A percentile compares a stretch with the other conserved stretches of the same genome.
phyloP scores from a whole-genome alignment of 2,329 filamentous ascomycete species.

The Graphilbum ipis-grandicollis region DNA sequence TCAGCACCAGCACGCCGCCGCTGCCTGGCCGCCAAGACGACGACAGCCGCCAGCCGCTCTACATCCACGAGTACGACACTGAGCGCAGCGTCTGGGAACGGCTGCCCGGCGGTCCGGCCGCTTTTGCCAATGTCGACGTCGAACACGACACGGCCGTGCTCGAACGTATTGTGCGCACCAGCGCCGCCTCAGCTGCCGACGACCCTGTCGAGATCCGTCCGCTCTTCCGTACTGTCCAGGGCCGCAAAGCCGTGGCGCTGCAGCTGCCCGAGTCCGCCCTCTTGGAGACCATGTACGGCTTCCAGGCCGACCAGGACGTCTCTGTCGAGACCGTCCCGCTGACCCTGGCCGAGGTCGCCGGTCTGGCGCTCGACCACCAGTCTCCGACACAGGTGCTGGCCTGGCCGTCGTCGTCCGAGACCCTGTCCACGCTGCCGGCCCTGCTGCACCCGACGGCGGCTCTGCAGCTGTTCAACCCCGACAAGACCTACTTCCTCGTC shows the following conservation, averaged over 20 bases:
- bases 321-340: background rate
- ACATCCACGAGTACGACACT: background rate
- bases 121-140: constrained; percentile 8
- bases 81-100: background rate
- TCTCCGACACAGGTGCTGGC: constrained; percentile 5
- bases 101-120: background rate
- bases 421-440: constrained; percentile 19
- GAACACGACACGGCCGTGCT: constrained; percentile 6
- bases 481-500: constrained; percentile 16
- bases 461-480: constrained; percentile 20
- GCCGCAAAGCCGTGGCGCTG: background rate
- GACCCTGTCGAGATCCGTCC: background rate
- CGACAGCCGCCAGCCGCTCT: background rate
- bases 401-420: constrained; percentile 22
- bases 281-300: no score
- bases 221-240: background rate
- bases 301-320: no score
- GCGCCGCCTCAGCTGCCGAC: background rate
- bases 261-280: background rate
- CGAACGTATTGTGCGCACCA: constrained; percentile 10
- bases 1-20: background rate
- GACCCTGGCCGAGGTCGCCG: background rate
- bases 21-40: background rate
- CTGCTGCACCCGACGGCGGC: constrained; percentile 13
- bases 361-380: constrained; percentile 7